Percentiles rank a stretch among this genome's conserved stretches.
Evolutionary conservation across 1,139 yeast species (phyloP).

Genomic region (Saccharomyces hybrid): DNA sequence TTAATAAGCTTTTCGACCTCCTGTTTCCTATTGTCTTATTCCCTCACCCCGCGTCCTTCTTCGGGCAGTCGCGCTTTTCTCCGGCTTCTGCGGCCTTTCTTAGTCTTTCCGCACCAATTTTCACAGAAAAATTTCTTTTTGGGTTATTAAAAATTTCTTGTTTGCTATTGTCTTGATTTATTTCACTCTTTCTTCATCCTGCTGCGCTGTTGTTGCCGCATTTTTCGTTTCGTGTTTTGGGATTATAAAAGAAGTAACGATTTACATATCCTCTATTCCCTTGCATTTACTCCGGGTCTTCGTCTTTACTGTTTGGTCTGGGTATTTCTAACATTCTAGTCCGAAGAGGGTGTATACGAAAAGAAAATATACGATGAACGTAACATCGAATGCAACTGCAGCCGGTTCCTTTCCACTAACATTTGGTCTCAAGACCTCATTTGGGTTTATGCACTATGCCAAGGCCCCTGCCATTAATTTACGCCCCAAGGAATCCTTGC

Average conservation of each 20-base stretch:
- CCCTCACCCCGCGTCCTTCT: constrained; percentile 1
- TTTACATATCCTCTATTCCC: neutral
- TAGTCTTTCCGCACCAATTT: neutral
- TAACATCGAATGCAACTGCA: constrained; percentile 2
- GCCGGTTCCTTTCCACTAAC: constrained; percentile 7
- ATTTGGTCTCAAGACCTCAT: constrained; percentile 12
- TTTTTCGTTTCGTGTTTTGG: neutral
- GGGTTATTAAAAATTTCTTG: neutral
- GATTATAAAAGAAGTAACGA: neutral
- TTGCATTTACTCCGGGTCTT: neutral
- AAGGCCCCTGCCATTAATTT: constrained; percentile 14
- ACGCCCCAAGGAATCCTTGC: constrained; percentile 10
- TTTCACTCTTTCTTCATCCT: neutral
- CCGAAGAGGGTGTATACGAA: neutral
- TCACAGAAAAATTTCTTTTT: neutral
- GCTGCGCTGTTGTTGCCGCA: neutral
- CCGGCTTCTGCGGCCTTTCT: neutral
- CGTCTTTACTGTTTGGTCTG: neutral
- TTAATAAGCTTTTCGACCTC: neutral
- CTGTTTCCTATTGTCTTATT: neutral
- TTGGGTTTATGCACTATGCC: constrained; percentile 18
- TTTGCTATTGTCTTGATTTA: neutral
- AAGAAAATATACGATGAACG: neutral
- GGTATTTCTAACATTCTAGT: neutral
- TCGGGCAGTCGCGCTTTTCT: neutral